Percentiles rank a stretch among this genome's conserved stretches.
Conservation (phyloP, 2,329 filamentous ascomycete species). For the Ceratocystiopsis sp. region DNA sequence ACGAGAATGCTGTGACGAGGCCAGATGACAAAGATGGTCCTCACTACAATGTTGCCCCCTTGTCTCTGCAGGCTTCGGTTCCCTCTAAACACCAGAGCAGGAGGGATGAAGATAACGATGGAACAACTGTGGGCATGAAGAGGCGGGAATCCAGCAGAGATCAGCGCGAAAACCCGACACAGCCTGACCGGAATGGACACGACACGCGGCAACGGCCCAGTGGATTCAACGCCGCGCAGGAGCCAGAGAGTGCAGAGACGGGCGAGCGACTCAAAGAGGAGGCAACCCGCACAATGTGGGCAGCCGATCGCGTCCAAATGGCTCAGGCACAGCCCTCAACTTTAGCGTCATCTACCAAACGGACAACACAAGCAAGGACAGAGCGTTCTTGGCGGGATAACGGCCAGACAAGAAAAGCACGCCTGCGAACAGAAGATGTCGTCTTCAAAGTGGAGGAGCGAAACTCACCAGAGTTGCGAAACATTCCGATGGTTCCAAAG, state of each 20-base stretch:
- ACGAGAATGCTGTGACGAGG: not conserved
- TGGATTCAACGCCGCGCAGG: too few species aligned
- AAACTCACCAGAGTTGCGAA: not conserved
- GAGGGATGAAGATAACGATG: too few species aligned
- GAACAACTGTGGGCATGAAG: too few species aligned
- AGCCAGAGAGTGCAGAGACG: not conserved
- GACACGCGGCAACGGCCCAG: too few species aligned
- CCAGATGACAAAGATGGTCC: not conserved
- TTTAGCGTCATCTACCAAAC: conserved; percentile 1
- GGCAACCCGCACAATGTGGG: conserved; percentile 18
- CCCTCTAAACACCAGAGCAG: too few species aligned
- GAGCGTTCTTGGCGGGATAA: not conserved
- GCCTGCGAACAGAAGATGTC: not conserved
- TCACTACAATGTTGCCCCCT: not conserved
- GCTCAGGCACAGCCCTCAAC: too few species aligned
- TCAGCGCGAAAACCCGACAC: too few species aligned
- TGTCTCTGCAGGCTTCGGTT: not conserved
- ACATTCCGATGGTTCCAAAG: not conserved
- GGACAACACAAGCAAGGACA: not conserved
- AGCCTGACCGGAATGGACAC: too few species aligned
- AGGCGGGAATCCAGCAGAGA: too few species aligned
- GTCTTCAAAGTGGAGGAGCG: not conserved
- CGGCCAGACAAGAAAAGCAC: not conserved
- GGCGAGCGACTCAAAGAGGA: conserved; percentile 11
- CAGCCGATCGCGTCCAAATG: conserved; percentile 13